Conservation (phyloP, 148 eudicot genomes). For the Fagopyrum tataricum region DNA sequence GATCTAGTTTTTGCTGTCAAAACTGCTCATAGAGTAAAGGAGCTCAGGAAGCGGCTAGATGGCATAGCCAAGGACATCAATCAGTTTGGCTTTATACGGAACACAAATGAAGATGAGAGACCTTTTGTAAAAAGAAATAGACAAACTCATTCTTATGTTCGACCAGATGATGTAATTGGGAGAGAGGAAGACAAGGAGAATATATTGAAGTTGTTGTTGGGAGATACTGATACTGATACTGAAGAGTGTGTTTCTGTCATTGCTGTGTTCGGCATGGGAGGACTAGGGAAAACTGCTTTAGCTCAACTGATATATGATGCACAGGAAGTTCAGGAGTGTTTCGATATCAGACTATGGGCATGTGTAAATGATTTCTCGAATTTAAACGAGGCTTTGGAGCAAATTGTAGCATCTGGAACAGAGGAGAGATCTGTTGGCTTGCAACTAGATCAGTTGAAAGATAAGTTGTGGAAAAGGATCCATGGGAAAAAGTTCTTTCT, state of each 20-base stretch:
- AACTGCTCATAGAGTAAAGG: too few species aligned
- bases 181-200: constrained; percentile 2
- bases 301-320: constrained; percentile 16
- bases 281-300: constrained; percentile 5
- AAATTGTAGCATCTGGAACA: constrained; percentile 18
- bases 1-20: too few species aligned
- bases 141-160: neutral
- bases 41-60: neutral
- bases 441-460: neutral
- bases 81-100: neutral
- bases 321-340: constrained; percentile 8
- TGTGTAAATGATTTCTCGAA: constrained; percentile 20
- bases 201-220: neutral
- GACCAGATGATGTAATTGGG: neutral
- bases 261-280: neutral
- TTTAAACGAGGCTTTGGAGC: constrained; percentile 14
- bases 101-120: neutral
- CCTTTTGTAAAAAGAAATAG: neutral
- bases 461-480: too few species aligned
- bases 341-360: constrained; percentile 23
- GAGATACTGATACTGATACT: neutral
- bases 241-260: neutral
- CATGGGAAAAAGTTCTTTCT: too few species aligned
- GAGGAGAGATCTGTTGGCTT: constrained; percentile 7
- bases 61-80: constrained; percentile 6